phyloP scores from a whole-genome alignment of 1,284 basidiomycete species.

The Neonothopanus nambi region DNA sequence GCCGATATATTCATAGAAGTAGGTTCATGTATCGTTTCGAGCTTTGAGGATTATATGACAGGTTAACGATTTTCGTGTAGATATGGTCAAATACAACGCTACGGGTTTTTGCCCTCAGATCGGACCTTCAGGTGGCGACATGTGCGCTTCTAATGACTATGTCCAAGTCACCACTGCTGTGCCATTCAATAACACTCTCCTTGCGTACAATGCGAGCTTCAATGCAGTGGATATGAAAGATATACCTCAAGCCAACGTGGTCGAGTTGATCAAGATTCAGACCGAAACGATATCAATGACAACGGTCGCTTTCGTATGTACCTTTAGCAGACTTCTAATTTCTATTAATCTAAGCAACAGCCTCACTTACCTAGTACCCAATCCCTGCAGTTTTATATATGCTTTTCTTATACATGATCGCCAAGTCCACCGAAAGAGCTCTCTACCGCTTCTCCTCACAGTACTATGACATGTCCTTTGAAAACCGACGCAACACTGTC shows the following conservation, averaged over 20 bases:
- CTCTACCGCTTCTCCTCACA: constrained; percentile 4
- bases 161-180: constrained; percentile 1
- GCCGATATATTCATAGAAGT: constrained; percentile 17
- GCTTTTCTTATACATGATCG: constrained; percentile 9
- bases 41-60: no score
- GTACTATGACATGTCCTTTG: constrained; percentile 6
- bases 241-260: background rate
- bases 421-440: background rate
- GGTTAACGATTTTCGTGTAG: background rate
- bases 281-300: constrained; percentile 9
- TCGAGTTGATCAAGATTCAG: constrained; percentile 5
- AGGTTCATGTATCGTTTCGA: background rate
- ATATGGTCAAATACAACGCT: constrained; percentile 12
- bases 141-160: constrained; percentile 11
- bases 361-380: background rate
- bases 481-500: constrained; percentile 12
- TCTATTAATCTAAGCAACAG: background rate
- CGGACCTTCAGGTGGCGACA: constrained; percentile 16
- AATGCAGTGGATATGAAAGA: constrained; percentile 2
- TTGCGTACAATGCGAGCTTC: constrained; percentile 6
- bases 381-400: constrained; percentile 10
- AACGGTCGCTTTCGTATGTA: constrained; percentile 11
- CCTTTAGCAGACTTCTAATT: background rate
- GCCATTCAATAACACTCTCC: constrained; percentile 4
- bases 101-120: constrained; percentile 16